Conservation (phyloP, 2,329 filamentous ascomycete species). For the Colletotrichum caudatum region DNA sequence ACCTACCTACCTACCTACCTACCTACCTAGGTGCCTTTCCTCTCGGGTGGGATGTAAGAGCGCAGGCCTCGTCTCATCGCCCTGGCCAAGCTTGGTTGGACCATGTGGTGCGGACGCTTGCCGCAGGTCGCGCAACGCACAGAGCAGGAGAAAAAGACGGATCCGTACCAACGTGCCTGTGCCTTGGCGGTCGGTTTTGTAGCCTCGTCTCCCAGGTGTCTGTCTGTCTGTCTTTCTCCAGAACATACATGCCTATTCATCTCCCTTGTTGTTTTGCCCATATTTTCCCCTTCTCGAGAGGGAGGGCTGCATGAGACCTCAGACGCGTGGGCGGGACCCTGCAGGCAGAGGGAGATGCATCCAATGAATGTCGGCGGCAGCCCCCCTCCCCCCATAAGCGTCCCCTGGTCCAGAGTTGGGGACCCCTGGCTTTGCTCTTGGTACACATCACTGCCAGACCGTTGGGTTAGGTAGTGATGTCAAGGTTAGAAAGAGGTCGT, state of each 20-base stretch:
- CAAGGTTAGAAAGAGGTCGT: conserved; percentile 28
- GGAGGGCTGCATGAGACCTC: conserved; percentile 33
- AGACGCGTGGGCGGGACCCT: conserved; percentile 41
- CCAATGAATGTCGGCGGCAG: conserved; percentile 31
- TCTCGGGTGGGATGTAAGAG: conserved; percentile 20
- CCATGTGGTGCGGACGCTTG: conserved; percentile 25
- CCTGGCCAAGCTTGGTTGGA: conserved; percentile 25
- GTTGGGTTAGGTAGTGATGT: conserved; percentile 38
- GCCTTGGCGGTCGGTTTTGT: conserved; percentile 3
- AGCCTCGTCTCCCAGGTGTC: conserved; percentile 1
- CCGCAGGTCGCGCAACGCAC: conserved; percentile 34
- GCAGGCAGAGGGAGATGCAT: conserved; percentile 26
- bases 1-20: too few relatives aligned
- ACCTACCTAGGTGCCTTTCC: conserved; percentile 15
- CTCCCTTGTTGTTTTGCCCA: conserved; percentile 25
- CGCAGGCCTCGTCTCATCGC: conserved; percentile 22
- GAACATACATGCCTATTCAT: conserved; percentile 10
- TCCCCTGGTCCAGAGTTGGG: conserved; percentile 23
- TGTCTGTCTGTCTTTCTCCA: background rate
- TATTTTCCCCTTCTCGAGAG: conserved; percentile 17
- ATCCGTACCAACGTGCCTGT: conserved; percentile 2
- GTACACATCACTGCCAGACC: conserved; percentile 31
- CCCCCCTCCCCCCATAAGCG: conserved; percentile 28
- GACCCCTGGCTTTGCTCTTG: conserved; percentile 28
- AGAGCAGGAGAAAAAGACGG: conserved; percentile 29